phyloP scores from a whole-genome alignment of 768 basidiomycete species.

The Dendrothele bispora region DNA sequence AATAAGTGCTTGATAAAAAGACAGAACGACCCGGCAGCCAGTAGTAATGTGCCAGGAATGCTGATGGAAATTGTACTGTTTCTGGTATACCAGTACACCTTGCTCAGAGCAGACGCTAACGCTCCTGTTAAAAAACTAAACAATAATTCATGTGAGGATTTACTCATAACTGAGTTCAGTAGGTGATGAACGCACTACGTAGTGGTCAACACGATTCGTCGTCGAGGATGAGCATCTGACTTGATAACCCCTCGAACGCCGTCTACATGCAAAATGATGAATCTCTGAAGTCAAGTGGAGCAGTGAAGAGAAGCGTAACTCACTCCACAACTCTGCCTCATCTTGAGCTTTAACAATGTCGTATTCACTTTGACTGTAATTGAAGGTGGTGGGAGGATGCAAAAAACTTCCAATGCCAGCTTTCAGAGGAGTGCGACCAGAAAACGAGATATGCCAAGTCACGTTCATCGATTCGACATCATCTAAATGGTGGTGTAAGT shows the following conservation, averaged over 20 bases:
- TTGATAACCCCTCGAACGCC: conserved; percentile 2
- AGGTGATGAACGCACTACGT: background rate
- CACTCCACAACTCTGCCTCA: conserved; percentile 1
- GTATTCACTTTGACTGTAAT: background rate
- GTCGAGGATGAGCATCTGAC: conserved; percentile 1
- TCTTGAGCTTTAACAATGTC: background rate
- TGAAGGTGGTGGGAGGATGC: background rate
- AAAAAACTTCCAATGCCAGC: background rate
- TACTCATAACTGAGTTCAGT: no score
- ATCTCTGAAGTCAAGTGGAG: background rate
- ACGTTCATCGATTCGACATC: background rate
- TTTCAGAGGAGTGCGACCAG: background rate
- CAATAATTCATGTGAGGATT: no score
- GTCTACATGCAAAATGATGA: background rate
- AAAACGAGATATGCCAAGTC: conserved; percentile 4
- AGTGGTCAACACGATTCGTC: background rate
- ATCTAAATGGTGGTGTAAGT: no score
- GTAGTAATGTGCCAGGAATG: conserved; percentile 1
- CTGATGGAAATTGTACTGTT: background rate
- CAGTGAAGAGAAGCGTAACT: background rate
- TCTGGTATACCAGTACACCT: conserved; percentile 8
- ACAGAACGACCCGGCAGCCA: background rate
- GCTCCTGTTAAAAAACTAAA: background rate
- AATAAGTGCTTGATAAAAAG: background rate
- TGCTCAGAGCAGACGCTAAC: background rate